Evolutionary conservation across 768 basidiomycete genomes (phyloP).

Genomic region (Pluteus cervinus): DNA sequence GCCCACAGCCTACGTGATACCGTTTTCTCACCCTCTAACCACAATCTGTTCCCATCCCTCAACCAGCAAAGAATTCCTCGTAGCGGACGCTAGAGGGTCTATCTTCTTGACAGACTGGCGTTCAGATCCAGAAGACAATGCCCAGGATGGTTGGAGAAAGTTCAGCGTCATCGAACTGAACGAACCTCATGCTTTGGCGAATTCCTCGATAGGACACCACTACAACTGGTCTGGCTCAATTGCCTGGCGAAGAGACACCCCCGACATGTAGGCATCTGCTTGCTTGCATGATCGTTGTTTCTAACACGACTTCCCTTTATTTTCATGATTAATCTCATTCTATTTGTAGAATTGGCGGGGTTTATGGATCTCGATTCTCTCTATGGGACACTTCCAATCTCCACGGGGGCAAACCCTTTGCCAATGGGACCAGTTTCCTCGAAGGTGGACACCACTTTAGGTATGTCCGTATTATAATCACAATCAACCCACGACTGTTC

Average conservation of each 20-base stretch:
- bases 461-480: conserved; percentile 28
- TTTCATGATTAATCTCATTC: not conserved
- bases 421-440: conserved; percentile 56
- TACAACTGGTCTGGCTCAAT: conserved; percentile 50
- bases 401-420: conserved; percentile 66
- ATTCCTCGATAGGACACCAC: conserved; percentile 39
- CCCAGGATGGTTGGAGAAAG: conserved; percentile 52
- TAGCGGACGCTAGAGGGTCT: conserved; percentile 69
- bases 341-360: conserved; percentile 58
- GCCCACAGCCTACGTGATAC: conserved; percentile 72
- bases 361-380: conserved; percentile 64
- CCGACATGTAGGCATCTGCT: conserved; percentile 56
- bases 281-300: conserved; percentile 4
- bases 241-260: conserved; percentile 65
- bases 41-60: conserved; percentile 65
- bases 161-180: conserved; percentile 64
- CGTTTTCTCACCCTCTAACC: conserved; percentile 67
- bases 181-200: conserved; percentile 60
- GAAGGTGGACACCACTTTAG: conserved; percentile 68
- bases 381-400: conserved; percentile 74
- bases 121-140: conserved; percentile 53
- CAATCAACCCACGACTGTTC: conserved; percentile 1
- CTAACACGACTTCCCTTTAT: conserved; percentile 1
- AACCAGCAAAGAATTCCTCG: conserved; percentile 74
- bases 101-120: conserved; percentile 83